Evolutionary conservation across 192 early-diverging fungal species (phyloP).

Genomic region (Neocallimastix lanati): DNA sequence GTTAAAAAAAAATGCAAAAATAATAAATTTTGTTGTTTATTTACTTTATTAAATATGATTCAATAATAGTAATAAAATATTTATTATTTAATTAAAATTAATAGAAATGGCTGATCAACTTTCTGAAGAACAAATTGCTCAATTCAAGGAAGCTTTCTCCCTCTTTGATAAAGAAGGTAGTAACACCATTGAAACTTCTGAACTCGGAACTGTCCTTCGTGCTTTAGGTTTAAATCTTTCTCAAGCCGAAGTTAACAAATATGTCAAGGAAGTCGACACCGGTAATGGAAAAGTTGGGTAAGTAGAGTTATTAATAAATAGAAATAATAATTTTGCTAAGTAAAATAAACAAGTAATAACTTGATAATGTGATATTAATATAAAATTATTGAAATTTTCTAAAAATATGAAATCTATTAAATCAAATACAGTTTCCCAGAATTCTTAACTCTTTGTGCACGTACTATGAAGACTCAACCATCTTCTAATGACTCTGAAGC

Average conservation of each 20-base stretch:
- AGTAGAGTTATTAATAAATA: too few relatives aligned
- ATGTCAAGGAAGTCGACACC: slow-evolving; percentile 23
- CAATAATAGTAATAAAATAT: too few relatives aligned
- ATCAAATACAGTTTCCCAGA: slow-evolving; percentile 3
- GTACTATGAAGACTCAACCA: slow-evolving; percentile 54
- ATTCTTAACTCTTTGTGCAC: slow-evolving; percentile 42
- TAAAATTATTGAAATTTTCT: too few relatives aligned
- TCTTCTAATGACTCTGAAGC: slow-evolving; percentile 53
- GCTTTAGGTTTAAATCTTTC: slow-evolving; percentile 65
- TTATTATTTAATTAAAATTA: too few relatives aligned
- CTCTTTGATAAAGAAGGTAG: slow-evolving; percentile 61
- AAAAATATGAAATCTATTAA: too few relatives aligned
- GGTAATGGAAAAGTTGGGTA: background rate
- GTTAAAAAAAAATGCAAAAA: too few relatives aligned
- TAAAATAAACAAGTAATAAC: too few relatives aligned
- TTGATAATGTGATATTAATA: too few relatives aligned
- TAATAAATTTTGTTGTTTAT: too few relatives aligned
- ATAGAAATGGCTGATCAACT: background rate
- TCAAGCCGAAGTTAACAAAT: slow-evolving; percentile 48
- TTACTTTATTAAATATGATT: too few relatives aligned
- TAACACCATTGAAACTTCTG: slow-evolving; percentile 38
- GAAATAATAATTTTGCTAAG: too few relatives aligned
- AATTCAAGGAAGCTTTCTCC: slow-evolving; percentile 63
- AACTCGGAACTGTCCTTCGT: slow-evolving; percentile 54
- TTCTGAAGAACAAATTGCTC: background rate